Conservation (phyloP, 345 rosid species). For the Passiflora organensis region DNA sequence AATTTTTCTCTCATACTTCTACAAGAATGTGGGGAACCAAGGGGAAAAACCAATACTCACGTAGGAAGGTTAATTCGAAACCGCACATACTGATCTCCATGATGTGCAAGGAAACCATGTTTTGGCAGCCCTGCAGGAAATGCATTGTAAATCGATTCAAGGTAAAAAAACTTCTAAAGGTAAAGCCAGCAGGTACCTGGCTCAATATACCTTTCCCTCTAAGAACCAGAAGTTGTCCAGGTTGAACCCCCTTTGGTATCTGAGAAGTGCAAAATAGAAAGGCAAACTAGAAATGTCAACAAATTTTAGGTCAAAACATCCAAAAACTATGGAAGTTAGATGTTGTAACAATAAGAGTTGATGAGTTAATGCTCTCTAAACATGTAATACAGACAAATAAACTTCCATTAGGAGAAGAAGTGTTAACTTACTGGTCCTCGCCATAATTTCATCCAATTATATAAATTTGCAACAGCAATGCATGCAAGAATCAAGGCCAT, state of each 20-base stretch:
- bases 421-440: too few species aligned
- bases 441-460: too few species aligned
- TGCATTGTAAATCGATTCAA: slow-evolving; percentile 15
- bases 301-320: not conserved
- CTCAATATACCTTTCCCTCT: slow-evolving; percentile 69
- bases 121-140: slow-evolving; percentile 65
- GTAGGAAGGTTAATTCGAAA: slow-evolving; percentile 69
- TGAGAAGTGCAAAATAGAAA: slow-evolving; percentile 33
- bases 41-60: slow-evolving; percentile 38
- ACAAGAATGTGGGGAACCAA: not conserved
- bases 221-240: slow-evolving; percentile 62
- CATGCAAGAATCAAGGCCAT: too few species aligned
- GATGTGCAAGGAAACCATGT: slow-evolving; percentile 57
- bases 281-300: slow-evolving; percentile 3
- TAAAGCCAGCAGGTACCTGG: slow-evolving; percentile 10
- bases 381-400: too few species aligned
- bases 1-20: too few species aligned
- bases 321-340: too few species aligned
- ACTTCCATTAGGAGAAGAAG: too few species aligned
- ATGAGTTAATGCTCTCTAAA: too few species aligned
- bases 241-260: slow-evolving; percentile 91
- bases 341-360: too few species aligned
- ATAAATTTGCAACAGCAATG: too few species aligned
- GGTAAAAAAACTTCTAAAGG: not conserved
- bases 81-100: slow-evolving; percentile 90